These are phyloP conservation scores for Hibiscus trionum DNA, from an alignment of 345 rosid genomes.

Conservation along the genomic window DNA sequence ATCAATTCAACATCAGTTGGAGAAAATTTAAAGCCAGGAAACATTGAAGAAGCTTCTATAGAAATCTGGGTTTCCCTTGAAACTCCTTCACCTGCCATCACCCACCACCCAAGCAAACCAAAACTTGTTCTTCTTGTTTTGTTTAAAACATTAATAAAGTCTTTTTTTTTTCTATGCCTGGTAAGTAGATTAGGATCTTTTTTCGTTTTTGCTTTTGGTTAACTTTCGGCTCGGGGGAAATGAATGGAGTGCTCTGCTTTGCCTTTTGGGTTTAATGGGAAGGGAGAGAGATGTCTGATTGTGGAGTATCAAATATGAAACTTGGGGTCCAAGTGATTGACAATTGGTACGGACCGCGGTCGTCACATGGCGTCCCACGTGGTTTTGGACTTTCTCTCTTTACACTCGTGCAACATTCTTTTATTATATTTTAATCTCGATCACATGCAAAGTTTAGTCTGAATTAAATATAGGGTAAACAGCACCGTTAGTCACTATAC, in stretches of 20 bases:
- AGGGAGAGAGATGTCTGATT: background rate
- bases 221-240: slow-evolving; percentile 2
- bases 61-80: no score
- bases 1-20: slow-evolving; percentile 72
- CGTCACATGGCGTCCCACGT: slow-evolving; percentile 3
- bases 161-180: background rate
- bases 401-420: no score
- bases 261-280: background rate
- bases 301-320: background rate
- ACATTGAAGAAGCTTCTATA: no score
- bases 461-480: no score
- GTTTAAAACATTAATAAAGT: background rate
- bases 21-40: no score
- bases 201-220: background rate
- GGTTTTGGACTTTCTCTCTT: background rate
- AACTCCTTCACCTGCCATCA: slow-evolving; percentile 6
- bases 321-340: background rate
- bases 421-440: no score
- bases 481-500: no score
- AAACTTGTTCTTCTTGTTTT: background rate
- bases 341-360: slow-evolving; percentile 1
- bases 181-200: background rate
- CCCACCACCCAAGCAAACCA: background rate
- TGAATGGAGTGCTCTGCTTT: no score
- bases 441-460: no score